Conservation (phyloP, 495 filamentous ascomycete species). For the Pyrenula massariospora region DNA sequence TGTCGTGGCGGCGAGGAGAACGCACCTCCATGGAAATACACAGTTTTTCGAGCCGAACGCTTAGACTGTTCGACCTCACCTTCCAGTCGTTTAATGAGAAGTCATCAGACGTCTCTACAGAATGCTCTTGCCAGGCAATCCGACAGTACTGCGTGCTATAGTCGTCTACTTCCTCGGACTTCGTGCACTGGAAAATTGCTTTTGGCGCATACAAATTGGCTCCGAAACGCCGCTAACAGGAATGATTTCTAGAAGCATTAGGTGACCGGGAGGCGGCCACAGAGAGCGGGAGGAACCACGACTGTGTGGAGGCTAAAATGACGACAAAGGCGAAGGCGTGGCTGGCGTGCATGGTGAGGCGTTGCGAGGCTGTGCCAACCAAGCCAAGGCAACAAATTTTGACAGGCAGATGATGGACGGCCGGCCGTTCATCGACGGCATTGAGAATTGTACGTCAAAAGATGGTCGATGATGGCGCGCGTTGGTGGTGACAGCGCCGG, state of each 20-base stretch:
- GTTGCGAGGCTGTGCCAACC: background rate
- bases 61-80: background rate
- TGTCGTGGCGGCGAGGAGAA: conserved; percentile 59
- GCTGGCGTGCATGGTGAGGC: background rate
- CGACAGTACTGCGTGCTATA: conserved; percentile 45
- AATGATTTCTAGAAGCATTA: conserved; percentile 73
- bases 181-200: no score
- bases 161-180: conserved; percentile 42
- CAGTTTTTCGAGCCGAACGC: conserved; percentile 8
- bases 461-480: no score
- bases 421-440: no score
- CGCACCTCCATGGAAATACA: conserved; percentile 58
- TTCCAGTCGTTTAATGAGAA: background rate
- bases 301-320: conserved; percentile 4
- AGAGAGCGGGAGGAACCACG: conserved; percentile 54
- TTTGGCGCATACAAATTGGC: background rate
- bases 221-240: conserved; percentile 62
- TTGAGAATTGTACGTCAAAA: no score
- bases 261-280: conserved; percentile 49
- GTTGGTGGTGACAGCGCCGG: no score
- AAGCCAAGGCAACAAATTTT: no score
- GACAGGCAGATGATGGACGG: no score
- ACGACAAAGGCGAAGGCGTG: background rate
- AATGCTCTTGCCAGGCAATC: conserved; percentile 51
- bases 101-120: conserved; percentile 11